These are phyloP conservation scores for Eleusine coracana DNA, from an alignment of 176 grass and related monocot genomes.

Conservation along the genomic window DNA sequence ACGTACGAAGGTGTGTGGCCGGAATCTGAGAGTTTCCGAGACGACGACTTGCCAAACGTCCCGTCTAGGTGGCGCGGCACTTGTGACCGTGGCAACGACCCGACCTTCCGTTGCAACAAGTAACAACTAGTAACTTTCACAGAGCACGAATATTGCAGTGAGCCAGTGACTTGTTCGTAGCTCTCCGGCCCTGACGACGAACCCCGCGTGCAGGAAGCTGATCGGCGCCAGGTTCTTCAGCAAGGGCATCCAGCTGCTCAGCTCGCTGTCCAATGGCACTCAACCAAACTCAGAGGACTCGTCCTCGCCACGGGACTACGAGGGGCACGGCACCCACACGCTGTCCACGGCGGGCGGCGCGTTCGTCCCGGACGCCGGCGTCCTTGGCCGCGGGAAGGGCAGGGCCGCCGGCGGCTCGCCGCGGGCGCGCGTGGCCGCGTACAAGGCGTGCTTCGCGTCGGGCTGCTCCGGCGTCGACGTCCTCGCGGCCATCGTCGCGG, in stretches of 20 bases:
- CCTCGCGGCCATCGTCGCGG: conserved; percentile 51
- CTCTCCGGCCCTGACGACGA: not conserved
- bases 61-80: conserved; percentile 4
- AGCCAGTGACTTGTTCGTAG: not conserved
- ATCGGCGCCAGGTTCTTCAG: conserved; percentile 75
- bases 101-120: conserved; percentile 44
- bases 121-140: not conserved
- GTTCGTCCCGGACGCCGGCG: conserved; percentile 34
- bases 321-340: conserved; percentile 70
- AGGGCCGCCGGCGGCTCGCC: conserved; percentile 69
- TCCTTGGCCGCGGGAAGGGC: conserved; percentile 52
- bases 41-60: not conserved
- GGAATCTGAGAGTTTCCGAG: conserved; percentile 27
- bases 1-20: conserved; percentile 42
- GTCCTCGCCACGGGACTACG: conserved; percentile 60
- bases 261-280: not conserved
- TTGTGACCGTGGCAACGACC: conserved; percentile 27
- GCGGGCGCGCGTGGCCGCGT: conserved; percentile 56
- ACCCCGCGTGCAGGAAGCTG: conserved; percentile 51
- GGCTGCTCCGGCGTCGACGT: conserved; percentile 62
- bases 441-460: conserved; percentile 65
- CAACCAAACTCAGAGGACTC: conserved; percentile 21
- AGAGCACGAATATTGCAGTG: not conserved
- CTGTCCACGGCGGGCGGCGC: conserved; percentile 69
- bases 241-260: not conserved